Conservation (phyloP, 2,329 filamentous ascomycete genomes). For the Hypoxylon sp. region DNA sequence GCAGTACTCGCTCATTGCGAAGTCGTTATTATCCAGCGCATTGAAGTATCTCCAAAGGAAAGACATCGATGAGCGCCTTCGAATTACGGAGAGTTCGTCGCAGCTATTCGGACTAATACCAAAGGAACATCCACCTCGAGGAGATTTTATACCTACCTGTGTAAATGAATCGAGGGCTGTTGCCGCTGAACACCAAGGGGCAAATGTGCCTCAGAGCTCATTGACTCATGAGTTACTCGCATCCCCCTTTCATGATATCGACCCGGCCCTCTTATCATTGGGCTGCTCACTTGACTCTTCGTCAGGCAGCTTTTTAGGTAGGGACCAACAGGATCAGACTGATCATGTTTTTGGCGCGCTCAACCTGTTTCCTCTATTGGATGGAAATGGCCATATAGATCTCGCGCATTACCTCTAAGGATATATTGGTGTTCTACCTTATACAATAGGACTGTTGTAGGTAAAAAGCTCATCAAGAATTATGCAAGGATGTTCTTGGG, state of each 20-base stretch:
- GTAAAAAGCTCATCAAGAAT: not conserved
- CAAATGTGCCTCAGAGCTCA: slow-evolving; percentile 9
- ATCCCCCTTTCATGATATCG: slow-evolving; percentile 43
- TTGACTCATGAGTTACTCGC: slow-evolving; percentile 14
- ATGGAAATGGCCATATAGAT: slow-evolving; percentile 68
- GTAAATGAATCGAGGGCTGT: not conserved
- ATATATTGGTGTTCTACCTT: not conserved
- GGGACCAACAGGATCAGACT: slow-evolving; percentile 57
- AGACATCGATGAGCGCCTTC: slow-evolving; percentile 63
- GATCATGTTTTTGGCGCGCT: slow-evolving; percentile 62
- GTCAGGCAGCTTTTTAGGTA: slow-evolving; percentile 54
- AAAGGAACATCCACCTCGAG: slow-evolving; percentile 37
- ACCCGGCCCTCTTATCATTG: slow-evolving; percentile 49
- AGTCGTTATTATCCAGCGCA: slow-evolving; percentile 64
- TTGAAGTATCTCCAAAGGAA: slow-evolving; percentile 64
- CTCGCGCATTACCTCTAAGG: slow-evolving; percentile 56
- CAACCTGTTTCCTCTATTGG: slow-evolving; percentile 67
- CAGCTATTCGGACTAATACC: slow-evolving; percentile 67
- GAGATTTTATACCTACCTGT: slow-evolving; percentile 4
- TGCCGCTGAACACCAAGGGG: not conserved
- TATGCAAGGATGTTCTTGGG: not conserved
- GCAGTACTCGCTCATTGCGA: slow-evolving; percentile 69
- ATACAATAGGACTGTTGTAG: not conserved
- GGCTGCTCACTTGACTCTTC: slow-evolving; percentile 35
- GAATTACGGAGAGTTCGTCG: slow-evolving; percentile 66